phyloP scores from a whole-genome alignment of 2,329 filamentous ascomycete species.

The Calycina herbarum region DNA sequence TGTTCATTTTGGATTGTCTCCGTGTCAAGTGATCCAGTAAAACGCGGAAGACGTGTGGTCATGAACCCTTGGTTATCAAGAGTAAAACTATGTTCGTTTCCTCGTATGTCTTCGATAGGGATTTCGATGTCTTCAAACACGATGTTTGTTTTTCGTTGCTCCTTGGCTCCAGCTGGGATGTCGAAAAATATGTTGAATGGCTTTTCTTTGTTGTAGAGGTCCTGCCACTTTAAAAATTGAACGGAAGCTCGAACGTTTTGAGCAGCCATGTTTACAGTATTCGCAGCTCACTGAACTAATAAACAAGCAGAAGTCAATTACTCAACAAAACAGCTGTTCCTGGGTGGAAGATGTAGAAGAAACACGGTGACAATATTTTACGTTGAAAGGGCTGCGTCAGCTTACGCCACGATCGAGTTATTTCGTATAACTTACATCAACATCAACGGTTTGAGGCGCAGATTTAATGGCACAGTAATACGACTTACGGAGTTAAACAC shows the following conservation, averaged over 20 bases:
- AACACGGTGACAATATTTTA: not conserved
- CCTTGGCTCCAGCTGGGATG: conserved; percentile 10
- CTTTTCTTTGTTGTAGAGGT: conserved; percentile 18
- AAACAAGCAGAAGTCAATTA: not conserved
- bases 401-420: not conserved
- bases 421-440: not conserved
- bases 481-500: not conserved
- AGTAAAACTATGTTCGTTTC: not conserved
- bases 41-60: not conserved
- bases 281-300: not conserved
- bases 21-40: conserved; percentile 3
- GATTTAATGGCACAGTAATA: not conserved
- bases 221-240: conserved; percentile 16
- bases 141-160: conserved; percentile 17
- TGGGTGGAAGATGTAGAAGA: not conserved
- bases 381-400: not conserved
- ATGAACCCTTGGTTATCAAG: conserved; percentile 17
- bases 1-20: conserved; percentile 2
- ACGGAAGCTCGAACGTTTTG: not conserved
- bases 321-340: too few species aligned
- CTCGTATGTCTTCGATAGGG: conserved; percentile 15
- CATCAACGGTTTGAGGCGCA: not conserved
- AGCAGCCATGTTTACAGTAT: not conserved
- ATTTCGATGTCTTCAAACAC: conserved; percentile 15
- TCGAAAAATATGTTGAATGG: conserved; percentile 18